A percentile compares a stretch with the other conserved stretches of the same genome.
Evolutionary conservation across 176 grass and related monocot genomes (phyloP).

Genomic region (Elymus sibiricus): DNA sequence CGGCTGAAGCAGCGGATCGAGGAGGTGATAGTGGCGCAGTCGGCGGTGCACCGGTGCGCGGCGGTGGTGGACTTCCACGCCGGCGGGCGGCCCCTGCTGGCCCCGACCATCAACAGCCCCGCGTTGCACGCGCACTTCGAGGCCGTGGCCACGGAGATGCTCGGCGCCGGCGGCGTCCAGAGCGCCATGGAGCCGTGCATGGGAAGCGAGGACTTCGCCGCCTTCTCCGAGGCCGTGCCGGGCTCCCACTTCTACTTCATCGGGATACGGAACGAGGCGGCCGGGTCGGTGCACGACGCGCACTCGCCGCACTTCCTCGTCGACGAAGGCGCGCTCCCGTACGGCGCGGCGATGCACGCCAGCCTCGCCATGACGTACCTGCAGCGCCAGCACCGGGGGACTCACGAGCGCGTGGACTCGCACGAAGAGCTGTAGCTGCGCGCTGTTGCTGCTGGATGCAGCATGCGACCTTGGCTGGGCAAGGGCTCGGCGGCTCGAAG

Average conservation of each 20-base stretch:
- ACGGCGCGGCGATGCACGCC: constrained; percentile 78
- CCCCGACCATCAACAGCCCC: constrained; percentile 56
- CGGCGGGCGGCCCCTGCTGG: constrained; percentile 38
- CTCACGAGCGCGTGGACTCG: constrained; percentile 21
- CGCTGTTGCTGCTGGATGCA: no score
- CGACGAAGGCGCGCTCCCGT: constrained; percentile 68
- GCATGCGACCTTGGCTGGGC: background rate
- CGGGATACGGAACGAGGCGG: constrained; percentile 41
- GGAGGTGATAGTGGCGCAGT: constrained; percentile 82
- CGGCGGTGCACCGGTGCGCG: constrained; percentile 74
- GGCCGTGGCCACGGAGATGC: constrained; percentile 48
- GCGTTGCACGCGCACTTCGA: constrained; percentile 58
- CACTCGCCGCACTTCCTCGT: constrained; percentile 79
- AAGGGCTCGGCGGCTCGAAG: background rate
- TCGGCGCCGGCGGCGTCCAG: constrained; percentile 40
- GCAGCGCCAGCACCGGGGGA: background rate
- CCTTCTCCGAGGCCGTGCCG: constrained; percentile 62
- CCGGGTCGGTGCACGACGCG: constrained; percentile 15
- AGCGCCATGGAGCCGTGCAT: constrained; percentile 43
- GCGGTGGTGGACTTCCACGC: constrained; percentile 57
- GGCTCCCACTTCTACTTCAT: constrained; percentile 76
- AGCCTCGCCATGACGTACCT: constrained; percentile 72
- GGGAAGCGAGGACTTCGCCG: constrained; percentile 87
- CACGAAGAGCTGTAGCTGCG: constrained; percentile 45
- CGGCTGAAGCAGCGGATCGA: constrained; percentile 77